These are phyloP conservation scores for Puccinia horiana DNA, from an alignment of 1,284 basidiomycete genomes.

Conservation along the genomic window DNA sequence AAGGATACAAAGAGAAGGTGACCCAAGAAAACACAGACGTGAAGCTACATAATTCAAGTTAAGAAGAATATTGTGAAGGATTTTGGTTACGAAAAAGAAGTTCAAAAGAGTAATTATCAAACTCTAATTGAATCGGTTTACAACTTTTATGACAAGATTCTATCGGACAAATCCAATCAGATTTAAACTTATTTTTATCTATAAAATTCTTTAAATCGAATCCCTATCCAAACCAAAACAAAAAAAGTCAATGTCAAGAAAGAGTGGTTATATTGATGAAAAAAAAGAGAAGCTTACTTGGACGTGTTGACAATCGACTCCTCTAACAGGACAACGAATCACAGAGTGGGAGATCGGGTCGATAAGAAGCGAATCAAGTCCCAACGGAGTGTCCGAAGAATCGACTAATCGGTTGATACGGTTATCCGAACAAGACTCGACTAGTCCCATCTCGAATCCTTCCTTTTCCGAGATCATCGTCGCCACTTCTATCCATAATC, in stretches of 20 bases:
- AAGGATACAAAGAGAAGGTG: too few relatives aligned
- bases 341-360: neutral
- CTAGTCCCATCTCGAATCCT: neutral
- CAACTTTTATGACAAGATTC: neutral
- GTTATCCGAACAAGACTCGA: neutral
- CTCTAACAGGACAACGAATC: neutral
- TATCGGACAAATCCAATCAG: neutral
- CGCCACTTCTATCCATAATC: neutral
- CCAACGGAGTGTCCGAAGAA: neutral
- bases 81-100: too few relatives aligned
- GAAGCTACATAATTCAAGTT: too few relatives aligned
- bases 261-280: too few relatives aligned
- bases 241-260: too few relatives aligned
- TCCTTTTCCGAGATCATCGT: slow-evolving; percentile 14
- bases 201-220: slow-evolving; percentile 4
- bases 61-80: too few relatives aligned
- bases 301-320: neutral
- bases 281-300: neutral
- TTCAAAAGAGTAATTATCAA: neutral
- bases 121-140: neutral
- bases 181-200: neutral
- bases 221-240: neutral
- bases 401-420: neutral
- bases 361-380: neutral
- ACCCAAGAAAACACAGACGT: too few relatives aligned